Evolutionary conservation across 345 rosid genomes (phyloP), one percentile per base, ranked within the genome.

Genomic region (Rhodomyrtus tomentosa): DNA sequence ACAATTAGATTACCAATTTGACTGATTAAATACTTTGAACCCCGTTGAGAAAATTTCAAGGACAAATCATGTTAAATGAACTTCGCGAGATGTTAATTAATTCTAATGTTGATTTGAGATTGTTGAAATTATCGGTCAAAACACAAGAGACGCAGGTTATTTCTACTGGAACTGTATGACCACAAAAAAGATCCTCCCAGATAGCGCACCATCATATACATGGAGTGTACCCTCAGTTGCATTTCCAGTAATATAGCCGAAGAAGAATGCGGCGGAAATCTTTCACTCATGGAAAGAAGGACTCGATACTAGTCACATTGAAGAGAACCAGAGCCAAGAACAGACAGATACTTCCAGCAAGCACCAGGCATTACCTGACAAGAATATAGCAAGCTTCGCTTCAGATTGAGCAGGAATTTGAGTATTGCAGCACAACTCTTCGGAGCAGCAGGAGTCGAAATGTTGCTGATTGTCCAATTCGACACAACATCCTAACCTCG

Each of bases 381-480:
- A 93, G 88, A 91, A 94, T 56, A 89, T 89, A 81, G 98, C 95
- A 82, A 94, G 93, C 95, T 93, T 93, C 91, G 93, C 90, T 91
- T 92, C 2, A 9, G 4, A 36, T 51, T 92, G 86, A 96, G 92
- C 88, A 95, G 91, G 85, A 96, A 95, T 85, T 92, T 92, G 87
- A 95, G 94, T 90, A 93, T 93, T 58, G 91, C 91, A 85, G 94
- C 91, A 91, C 94, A 95, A 87, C 92, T 89, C 91, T 92, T 89
- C 88, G 93, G 85, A 53, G 98, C 89, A 83, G 85, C 82, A 82
- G 91, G 94, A 83, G 96, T 93, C 90, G 93, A 86, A 89, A 96
- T 89, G 82, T 94, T 92, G 88, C 90, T 94, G 90, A 94, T 87
- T 55, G 98, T 98, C 99, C 98, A 95, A 85, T 93, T 93, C 82